These are phyloP conservation scores for Xylaria arbuscula DNA, from an alignment of 2,329 filamentous ascomycete genomes.

Conservation along the genomic window DNA sequence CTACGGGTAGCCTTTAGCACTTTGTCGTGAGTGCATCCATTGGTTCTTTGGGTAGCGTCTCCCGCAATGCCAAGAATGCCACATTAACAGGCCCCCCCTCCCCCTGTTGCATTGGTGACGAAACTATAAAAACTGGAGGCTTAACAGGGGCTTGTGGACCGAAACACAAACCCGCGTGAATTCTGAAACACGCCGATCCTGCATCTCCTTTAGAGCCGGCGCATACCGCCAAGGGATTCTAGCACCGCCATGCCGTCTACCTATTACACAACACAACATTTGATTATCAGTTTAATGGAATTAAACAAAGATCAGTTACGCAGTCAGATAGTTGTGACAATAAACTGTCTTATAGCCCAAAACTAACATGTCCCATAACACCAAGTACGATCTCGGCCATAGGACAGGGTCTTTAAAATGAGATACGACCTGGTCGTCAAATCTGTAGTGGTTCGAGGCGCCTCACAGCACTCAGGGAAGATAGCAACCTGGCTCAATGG, in stretches of 20 bases:
- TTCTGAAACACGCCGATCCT: constrained; percentile 33
- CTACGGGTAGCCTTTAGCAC: no score
- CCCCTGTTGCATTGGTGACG: constrained; percentile 26
- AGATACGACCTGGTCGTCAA: not conserved
- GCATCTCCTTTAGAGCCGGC: constrained; percentile 1
- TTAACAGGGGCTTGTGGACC: constrained; percentile 23
- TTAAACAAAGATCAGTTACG: not conserved
- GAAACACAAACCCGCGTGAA: constrained; percentile 27
- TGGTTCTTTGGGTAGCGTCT: not conserved
- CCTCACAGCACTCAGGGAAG: not conserved
- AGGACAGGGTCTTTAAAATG: not conserved
- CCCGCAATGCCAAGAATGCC: constrained; percentile 27
- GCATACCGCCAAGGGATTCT: not conserved
- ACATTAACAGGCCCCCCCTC: constrained; percentile 20
- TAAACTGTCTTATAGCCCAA: not conserved
- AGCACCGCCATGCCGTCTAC: not conserved
- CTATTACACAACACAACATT: not conserved
- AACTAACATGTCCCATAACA: not conserved
- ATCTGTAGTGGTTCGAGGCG: not conserved
- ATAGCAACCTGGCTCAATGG: not conserved
- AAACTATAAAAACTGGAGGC: constrained; percentile 24
- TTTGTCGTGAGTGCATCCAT: not conserved
- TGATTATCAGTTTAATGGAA: not conserved
- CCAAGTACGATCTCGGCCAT: not conserved
- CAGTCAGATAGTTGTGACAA: not conserved